Conservation (phyloP, 2,329 filamentous ascomycete genomes). For the Diaporthe ampelina region DNA sequence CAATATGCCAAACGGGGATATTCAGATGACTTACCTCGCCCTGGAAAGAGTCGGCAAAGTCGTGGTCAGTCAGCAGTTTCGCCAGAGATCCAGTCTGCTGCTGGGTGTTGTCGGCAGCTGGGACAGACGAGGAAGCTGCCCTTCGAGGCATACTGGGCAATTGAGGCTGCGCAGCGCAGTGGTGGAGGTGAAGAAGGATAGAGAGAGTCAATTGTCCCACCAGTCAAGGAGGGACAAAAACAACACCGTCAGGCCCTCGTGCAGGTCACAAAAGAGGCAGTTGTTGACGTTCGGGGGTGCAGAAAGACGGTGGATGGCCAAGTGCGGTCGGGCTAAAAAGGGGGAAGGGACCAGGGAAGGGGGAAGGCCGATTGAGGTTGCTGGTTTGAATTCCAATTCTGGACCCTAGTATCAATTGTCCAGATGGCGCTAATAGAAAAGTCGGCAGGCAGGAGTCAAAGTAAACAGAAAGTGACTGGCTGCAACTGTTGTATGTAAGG, state of each 20-base stretch:
- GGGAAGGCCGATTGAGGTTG: not conserved
- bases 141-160: constrained; percentile 32
- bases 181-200: not conserved
- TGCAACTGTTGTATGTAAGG: not conserved
- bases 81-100: not conserved
- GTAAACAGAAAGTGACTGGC: not conserved
- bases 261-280: not conserved
- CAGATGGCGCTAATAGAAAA: not conserved
- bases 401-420: not conserved
- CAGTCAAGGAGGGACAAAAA: not conserved
- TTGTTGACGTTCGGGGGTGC: too few species aligned
- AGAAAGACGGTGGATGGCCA: not conserved
- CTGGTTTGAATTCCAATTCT: not conserved
- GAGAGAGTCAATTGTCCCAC: not conserved
- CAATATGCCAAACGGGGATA: not conserved
- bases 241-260: not conserved
- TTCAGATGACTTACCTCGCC: constrained; percentile 36
- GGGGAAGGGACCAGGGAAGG: not conserved
- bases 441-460: too few species aligned
- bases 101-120: constrained; percentile 4
- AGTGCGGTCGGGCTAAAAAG: constrained; percentile 14
- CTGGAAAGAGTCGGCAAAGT: constrained; percentile 32
- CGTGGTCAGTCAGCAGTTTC: constrained; percentile 13
- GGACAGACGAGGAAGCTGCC: constrained; percentile 6
- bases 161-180: not conserved